Evolutionary conservation across 305 asterid species (phyloP), one percentile per base, ranked within the genome.

Genomic region (Euphrasia arctica): DNA sequence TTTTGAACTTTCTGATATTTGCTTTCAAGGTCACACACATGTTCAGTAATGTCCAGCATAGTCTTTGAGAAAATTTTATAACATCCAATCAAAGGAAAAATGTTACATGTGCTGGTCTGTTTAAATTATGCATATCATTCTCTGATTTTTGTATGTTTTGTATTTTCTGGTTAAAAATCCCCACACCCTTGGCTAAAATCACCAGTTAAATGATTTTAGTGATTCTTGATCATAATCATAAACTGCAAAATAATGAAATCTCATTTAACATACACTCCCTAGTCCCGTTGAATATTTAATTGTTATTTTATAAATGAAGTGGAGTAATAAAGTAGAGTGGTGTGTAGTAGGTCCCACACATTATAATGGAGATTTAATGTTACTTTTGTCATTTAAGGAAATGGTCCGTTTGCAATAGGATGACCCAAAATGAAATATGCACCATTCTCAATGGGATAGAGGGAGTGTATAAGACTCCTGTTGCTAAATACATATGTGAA

Each of bases 1-100:
- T 58, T 54, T 58, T 60, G 48, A 68, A 39, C 45, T 61, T 28
- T 54, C 34, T 69, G 55, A 27, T 62, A 70, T 55, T 51, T 68
- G 42, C 49, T 29, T 48, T 15, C 51, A 15, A 31, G 34, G 41
- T 48, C 39, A 34, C 31, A 15, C 6, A 55, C 41, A 18, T 18
- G 22, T 18, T 18, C 22, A 18, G 22, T 18, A 18, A 18, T 18
- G 22, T 18, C 22, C 22, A 18, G 22, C 22, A 18, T 18, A 18
- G 22, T 18, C 22, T 18, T 18, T 18, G 22, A 18, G 22, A 18
- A 18, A 18, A 0, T 18, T 18, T 18, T 18, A 18, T 18, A 18
- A 18, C 22, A 41, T 43, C n/a, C 10, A 25, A 50, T 11, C 22
- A 9, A 39, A 25, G 32, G 7, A 27, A 50, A 7, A 28, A n/a